Evolutionary conservation across 441 rosid species (phyloP).

Genomic region (Theobroma grandiflorum): DNA sequence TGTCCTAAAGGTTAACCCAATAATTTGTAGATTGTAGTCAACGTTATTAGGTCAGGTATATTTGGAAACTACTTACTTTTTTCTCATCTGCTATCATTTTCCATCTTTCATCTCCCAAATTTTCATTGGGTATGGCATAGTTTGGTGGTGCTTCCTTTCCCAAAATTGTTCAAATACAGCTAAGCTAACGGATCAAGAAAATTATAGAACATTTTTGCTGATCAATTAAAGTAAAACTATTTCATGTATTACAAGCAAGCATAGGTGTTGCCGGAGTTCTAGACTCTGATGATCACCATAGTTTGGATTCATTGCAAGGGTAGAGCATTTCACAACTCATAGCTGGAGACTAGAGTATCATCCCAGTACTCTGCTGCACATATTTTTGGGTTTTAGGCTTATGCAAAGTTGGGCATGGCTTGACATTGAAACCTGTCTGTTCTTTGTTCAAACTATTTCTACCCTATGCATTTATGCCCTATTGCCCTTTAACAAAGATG

Average conservation of each 20-base stretch:
- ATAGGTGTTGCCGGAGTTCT: background rate
- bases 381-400: background rate
- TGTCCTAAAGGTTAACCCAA: too few relatives aligned
- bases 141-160: conserved; percentile 3
- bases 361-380: background rate
- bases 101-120: background rate
- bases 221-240: background rate
- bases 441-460: background rate
- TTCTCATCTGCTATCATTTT: background rate
- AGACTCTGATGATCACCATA: background rate
- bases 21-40: background rate
- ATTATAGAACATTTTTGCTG: background rate
- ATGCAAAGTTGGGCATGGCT: background rate
- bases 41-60: background rate
- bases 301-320: background rate
- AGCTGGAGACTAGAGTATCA: background rate
- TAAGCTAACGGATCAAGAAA: background rate
- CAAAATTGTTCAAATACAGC: background rate
- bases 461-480: too few relatives aligned
- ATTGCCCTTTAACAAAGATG: too few relatives aligned
- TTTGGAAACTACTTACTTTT: background rate
- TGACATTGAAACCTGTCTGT: background rate
- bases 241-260: background rate
- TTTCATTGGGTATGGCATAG: background rate
- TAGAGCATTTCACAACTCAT: background rate